A percentile compares a stretch with the other conserved stretches of the same genome.
These are phyloP conservation scores for Colletotrichum tamarilloi DNA, from an alignment of 2,329 filamentous ascomycete genomes.

Conservation along the genomic window DNA sequence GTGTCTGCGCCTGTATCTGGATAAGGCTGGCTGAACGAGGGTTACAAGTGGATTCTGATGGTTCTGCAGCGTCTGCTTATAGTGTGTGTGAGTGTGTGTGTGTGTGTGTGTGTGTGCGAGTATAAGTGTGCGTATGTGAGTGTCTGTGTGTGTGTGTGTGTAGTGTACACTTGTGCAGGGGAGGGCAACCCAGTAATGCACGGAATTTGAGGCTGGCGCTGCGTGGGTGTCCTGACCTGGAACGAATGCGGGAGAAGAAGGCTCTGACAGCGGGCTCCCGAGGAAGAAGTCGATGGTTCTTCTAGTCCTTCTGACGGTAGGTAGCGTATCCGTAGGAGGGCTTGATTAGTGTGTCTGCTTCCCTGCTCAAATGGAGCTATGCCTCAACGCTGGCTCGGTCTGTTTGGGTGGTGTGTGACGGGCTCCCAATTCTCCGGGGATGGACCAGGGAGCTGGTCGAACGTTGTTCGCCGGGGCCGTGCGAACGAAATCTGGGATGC, in stretches of 20 bases:
- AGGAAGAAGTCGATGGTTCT: conserved; percentile 21
- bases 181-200: conserved; percentile 21
- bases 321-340: conserved; percentile 1
- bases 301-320: conserved; percentile 22
- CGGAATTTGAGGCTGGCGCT: conserved; percentile 23
- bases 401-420: conserved; percentile 27
- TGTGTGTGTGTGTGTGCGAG: not conserved
- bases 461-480: conserved; percentile 35
- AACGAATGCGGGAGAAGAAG: not conserved
- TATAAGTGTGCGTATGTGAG: not conserved
- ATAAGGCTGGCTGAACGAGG: conserved; percentile 14
- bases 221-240: conserved; percentile 18
- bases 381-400: conserved; percentile 16
- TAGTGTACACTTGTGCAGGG: conserved; percentile 13
- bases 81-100: not conserved
- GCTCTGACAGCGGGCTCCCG: conserved; percentile 5
- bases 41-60: conserved; percentile 4
- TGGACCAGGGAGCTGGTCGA: conserved; percentile 32
- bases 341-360: conserved; percentile 6
- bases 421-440: conserved; percentile 33
- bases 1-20: not conserved
- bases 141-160: not conserved
- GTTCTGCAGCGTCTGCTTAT: conserved; percentile 26
- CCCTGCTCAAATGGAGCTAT: conserved; percentile 15
- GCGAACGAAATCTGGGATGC: conserved; percentile 28